Base-by-base conservation (phyloP, 208 protist genomes). In the Leishmania turanica region DNA sequence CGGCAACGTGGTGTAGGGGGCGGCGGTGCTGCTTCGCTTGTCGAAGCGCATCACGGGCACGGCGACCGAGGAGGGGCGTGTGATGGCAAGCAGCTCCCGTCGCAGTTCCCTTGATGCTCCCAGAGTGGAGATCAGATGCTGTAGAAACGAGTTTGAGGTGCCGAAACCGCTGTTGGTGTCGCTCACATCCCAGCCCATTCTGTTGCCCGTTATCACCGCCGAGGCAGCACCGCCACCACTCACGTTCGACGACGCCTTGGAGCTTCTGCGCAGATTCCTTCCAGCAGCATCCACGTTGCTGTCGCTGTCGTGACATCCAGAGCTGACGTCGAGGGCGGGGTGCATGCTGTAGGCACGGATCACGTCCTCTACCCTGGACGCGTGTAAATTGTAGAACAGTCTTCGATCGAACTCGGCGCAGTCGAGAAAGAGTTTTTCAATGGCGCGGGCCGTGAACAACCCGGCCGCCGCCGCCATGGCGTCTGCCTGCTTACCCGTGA, bases 401-500 rank as follows among this genome's bases (percentile, higher is more conserved):
- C 83, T 73, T 13, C 79, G 84, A 65, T 89, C 75, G 27, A 89
- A 81, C 64, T 93, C 87, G 19, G 85, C 72, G 76, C 68, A 86
- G 47, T 88, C 88, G 37, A 80, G 73, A 37, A 88, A 84, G 24
- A 84, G 73, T 40, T 74, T 75, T 42, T 89, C 86, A 21, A 89
- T 45, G 1, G 72, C 47, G 31, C 79, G 80, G 0, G 86, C 86
- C 11, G 62, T 40, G 2, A 84, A 64, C 19, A 85, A 54, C 19
- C 80, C 86, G 17, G 75, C 82, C n/a, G 88, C 83, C 37, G 86
- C 79, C n/a, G 92, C 85, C 24, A 96, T 72, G 13, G 88, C 88
- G 66, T 92, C 82, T 2, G 92, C 88, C 47, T 81, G 84, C 56
- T 78, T 82, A n/a, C 94, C 94, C 4, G 83, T 93, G 49, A 95